phyloP scores from a whole-genome alignment of 495 filamentous ascomycete genomes.

The Filosporella fistucella region DNA sequence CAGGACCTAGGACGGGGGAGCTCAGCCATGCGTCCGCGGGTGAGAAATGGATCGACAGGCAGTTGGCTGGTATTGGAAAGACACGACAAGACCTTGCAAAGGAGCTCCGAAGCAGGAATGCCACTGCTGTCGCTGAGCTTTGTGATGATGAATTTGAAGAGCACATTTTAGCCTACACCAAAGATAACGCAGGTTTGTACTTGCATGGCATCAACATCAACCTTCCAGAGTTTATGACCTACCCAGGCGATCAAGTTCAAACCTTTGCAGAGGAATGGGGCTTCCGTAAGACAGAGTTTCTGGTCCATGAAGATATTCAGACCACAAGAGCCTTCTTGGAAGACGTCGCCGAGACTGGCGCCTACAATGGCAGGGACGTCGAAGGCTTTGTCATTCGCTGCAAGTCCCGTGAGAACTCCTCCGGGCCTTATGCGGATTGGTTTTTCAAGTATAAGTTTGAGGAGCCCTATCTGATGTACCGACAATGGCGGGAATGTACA shows the following conservation, averaged over 20 bases:
- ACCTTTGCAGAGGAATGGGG: conserved; percentile 91
- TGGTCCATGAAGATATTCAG: conserved; percentile 68
- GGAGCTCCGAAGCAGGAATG: conserved; percentile 74
- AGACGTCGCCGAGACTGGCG: conserved; percentile 74
- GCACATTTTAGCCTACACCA: conserved; percentile 86
- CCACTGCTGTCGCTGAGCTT: conserved; percentile 90
- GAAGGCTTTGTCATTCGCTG: conserved; percentile 97
- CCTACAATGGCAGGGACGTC: conserved; percentile 85
- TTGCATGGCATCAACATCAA: conserved; percentile 96
- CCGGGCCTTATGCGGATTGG: conserved; percentile 60
- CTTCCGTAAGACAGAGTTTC: conserved; percentile 81
- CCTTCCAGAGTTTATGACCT: conserved; percentile 81
- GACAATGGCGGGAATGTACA: conserved; percentile 97
- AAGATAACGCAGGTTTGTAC: conserved; percentile 85
- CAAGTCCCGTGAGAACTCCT: conserved; percentile 46
- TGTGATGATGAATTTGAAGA: conserved; percentile 97
- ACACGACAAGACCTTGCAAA: conserved; percentile 70
- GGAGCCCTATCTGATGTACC: conserved; percentile 96
- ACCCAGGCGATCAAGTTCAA: conserved; percentile 72
- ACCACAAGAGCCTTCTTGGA: conserved; percentile 77
- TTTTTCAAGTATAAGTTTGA: conserved; percentile 99
- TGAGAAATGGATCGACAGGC: conserved; percentile 78
- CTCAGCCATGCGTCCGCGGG: conserved; percentile 82
- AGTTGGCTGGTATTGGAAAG: conserved; percentile 69
- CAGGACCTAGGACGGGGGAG: conserved; percentile 66